Percentiles rank a stretch among this genome's conserved stretches.
Evolutionary conservation across 2,329 filamentous ascomycete genomes (phyloP).

Genomic region (Talaromyces rugulosus): DNA sequence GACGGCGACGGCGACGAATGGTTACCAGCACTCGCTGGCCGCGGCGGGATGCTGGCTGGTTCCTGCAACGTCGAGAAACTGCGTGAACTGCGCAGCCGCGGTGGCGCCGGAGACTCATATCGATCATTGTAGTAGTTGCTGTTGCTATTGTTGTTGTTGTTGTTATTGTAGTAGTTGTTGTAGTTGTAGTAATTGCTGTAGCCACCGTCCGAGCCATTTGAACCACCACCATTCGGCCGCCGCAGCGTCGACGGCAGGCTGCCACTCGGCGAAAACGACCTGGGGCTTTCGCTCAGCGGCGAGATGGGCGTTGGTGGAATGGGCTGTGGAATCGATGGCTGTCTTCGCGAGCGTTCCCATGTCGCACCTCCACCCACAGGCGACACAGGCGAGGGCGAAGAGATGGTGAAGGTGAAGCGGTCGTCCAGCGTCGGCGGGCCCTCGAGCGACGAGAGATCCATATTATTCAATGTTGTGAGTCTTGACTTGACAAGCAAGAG

Average conservation of each 20-base stretch:
- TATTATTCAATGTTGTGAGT: constrained; percentile 5
- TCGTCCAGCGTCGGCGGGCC: constrained; percentile 27
- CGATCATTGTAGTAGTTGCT: background rate
- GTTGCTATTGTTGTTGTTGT: too few species aligned
- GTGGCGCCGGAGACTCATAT: background rate
- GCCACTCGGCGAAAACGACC: background rate
- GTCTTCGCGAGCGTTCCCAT: constrained; percentile 2
- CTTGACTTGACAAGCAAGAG: background rate
- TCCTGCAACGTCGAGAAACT: constrained; percentile 7
- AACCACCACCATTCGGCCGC: background rate
- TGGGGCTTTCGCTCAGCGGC: background rate
- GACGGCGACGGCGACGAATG: background rate
- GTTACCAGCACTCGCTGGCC: constrained; percentile 6
- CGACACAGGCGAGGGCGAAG: constrained; percentile 8
- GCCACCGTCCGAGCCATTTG: background rate
- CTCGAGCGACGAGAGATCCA: constrained; percentile 34
- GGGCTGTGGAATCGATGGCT: background rate
- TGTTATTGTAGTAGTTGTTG: too few species aligned
- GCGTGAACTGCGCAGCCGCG: constrained; percentile 3
- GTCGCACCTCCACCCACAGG: background rate
- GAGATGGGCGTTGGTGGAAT: constrained; percentile 2
- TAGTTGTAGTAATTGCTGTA: background rate
- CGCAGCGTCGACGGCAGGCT: background rate
- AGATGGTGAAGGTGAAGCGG: constrained; percentile 14
- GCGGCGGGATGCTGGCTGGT: constrained; percentile 6